Conservation (phyloP, 73 alveolate genomes). For the Paramecium sonneborni region DNA sequence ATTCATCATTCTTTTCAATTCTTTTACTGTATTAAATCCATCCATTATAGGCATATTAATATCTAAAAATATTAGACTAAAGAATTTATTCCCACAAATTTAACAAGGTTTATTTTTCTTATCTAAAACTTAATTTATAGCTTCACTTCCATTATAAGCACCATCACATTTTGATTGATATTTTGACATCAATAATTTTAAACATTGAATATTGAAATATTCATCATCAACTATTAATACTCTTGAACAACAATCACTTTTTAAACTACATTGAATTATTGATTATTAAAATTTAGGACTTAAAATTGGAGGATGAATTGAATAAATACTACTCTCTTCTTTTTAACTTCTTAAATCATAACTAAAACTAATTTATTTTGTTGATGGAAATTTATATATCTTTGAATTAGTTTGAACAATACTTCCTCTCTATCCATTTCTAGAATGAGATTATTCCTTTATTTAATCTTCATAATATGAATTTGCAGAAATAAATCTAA, state of each 20-base stretch:
- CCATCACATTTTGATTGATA: neutral
- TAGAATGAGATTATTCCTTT: neutral
- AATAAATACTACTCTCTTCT: neutral
- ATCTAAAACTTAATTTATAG: neutral
- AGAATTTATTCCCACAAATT: neutral
- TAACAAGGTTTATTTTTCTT: neutral
- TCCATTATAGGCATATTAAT: conserved; percentile 21
- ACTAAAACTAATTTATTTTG: neutral
- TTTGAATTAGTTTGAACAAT: neutral
- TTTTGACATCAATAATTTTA: neutral
- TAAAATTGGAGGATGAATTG: neutral
- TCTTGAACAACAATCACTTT: conserved; percentile 21
- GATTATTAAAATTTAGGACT: neutral
- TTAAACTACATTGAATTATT: neutral
- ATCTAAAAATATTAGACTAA: neutral
- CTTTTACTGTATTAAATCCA: conserved; percentile 21
- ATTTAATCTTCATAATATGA: neutral
- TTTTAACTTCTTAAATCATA: neutral
- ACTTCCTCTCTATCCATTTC: too few species aligned
- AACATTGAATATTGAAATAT: neutral
- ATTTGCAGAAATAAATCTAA: conserved; percentile 22
- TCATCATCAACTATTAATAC: conserved; percentile 50
- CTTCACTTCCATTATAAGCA: conserved; percentile 52
- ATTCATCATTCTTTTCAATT: neutral
- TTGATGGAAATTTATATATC: neutral